Evolutionary conservation across 2,329 filamentous ascomycete genomes (phyloP), one percentile per base, ranked within the genome.

Genomic region (Alternaria sp.): DNA sequence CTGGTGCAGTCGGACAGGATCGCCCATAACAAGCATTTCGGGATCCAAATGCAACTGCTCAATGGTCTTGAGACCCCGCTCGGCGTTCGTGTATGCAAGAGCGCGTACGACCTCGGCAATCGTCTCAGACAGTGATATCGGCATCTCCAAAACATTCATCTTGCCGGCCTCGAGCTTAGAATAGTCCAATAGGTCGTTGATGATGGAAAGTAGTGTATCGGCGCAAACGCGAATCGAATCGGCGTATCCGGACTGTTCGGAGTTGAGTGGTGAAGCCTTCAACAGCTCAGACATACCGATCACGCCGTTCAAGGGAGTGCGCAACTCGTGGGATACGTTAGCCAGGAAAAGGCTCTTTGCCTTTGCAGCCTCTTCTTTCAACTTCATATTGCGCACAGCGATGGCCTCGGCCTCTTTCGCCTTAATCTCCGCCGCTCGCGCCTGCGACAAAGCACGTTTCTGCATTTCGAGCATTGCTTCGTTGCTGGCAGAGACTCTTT

Each of bases 301-400:
- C 16, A 85, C 83, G 51, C 84, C 84, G 55, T 85, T 86, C 12
- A 86, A 73, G 2, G 84, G 84, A 4, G 84, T 86, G 5, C 84
- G 57, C 59, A 94, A 80, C 78, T 94, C 84, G 63, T 80, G 78
- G 4, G 81, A 83, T 3, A 85, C 83, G 52, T 86, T 86, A 5
- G 84, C 84, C 4, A 86, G 71, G 75, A 94, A 94, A 58, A 94
- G 92, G 3, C 89, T 91, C 76, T 94, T 94, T 39, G 91, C 91
- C 77, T 91, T 92, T 22, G 91, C 91, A 11, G 91, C 91, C 76
- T 94, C 91, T 74, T 94, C 91, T 16, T 92, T 92, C 39, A 94
- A 84, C 78, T 91, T 90, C 74, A 94, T 91, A 75, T 92, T 93
- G 61, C 89, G 87, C 72, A 91, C 88, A 7, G 91, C 91, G 72